A percentile compares a stretch with the other conserved stretches of the same genome.
Evolutionary conservation across 345 rosid species (phyloP).

Genomic region (rapeseed (Brassica napus)): DNA sequence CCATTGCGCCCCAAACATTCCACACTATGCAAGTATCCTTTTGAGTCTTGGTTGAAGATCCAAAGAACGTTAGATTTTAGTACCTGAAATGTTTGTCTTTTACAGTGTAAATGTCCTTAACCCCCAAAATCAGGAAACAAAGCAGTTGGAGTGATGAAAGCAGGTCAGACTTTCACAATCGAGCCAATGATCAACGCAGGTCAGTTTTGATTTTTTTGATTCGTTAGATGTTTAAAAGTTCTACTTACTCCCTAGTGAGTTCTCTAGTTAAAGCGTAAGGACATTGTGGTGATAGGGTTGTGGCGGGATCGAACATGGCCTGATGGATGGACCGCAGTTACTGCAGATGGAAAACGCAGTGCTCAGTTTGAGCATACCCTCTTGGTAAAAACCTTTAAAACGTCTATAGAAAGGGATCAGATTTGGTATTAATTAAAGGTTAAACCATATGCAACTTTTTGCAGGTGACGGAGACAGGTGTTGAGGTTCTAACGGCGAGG

Average conservation of each 20-base stretch:
- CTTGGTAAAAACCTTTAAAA: constrained; percentile 48
- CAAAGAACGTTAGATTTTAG: too few relatives aligned
- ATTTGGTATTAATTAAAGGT: too few relatives aligned
- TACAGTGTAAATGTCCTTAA: constrained; percentile 43
- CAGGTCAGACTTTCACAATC: constrained; percentile 92
- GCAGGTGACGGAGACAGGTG: constrained; percentile 93
- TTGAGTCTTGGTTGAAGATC: too few relatives aligned
- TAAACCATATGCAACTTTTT: not conserved
- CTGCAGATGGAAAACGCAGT: constrained; percentile 92
- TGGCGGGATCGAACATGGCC: constrained; percentile 98
- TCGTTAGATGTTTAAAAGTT: not conserved
- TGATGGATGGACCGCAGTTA: constrained; percentile 97
- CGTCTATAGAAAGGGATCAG: too few relatives aligned
- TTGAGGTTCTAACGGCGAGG: constrained; percentile 86
- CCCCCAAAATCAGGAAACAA: constrained; percentile 66
- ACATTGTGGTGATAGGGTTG: constrained; percentile 48
- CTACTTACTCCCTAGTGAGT: not conserved
- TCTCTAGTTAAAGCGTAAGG: not conserved
- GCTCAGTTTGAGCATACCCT: constrained; percentile 99
- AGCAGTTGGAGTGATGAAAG: constrained; percentile 97
- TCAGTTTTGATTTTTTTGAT: constrained; percentile 21
- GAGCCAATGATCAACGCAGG: constrained; percentile 99
- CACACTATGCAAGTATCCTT: constrained; percentile 84
- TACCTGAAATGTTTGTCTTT: too few relatives aligned
- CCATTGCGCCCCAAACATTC: constrained; percentile 98